phyloP scores from a whole-genome alignment of 345 rosid species.

The Salix brachista region DNA sequence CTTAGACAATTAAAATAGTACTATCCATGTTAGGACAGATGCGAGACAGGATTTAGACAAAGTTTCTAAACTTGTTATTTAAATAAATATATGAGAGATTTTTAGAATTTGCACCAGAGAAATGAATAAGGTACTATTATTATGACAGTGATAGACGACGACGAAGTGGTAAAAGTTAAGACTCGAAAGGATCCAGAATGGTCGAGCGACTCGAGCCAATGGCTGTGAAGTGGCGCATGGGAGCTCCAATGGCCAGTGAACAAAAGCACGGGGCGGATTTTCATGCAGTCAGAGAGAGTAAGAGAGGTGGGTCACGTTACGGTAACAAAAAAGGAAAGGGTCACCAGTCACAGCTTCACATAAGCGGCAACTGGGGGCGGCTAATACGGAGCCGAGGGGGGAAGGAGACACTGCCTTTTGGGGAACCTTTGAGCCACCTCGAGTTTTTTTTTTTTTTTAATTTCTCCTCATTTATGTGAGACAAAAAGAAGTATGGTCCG shows the following conservation, averaged over 20 bases:
- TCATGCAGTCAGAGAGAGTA: not conserved
- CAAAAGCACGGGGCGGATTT: conserved; percentile 32
- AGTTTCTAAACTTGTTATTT: not conserved
- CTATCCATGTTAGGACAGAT: not conserved
- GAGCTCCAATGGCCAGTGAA: conserved; percentile 46
- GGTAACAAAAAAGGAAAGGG: conserved; percentile 27
- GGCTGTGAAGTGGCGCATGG: conserved; percentile 61
- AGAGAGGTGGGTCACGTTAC: not conserved
- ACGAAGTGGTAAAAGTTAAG: conserved; percentile 3
- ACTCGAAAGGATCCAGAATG: not conserved
- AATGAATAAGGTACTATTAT: not conserved
- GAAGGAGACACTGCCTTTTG: conserved; percentile 36
- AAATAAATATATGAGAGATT: conserved; percentile 16
- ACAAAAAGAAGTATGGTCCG: conserved; percentile 11
- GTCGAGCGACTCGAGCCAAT: not conserved
- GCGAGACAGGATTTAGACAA: not conserved
- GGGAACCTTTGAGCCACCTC: conserved; percentile 44
- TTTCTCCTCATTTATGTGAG: not conserved
- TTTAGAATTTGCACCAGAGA: conserved; percentile 7
- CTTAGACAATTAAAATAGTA: too few species aligned
- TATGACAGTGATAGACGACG: not conserved
- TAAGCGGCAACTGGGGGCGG: conserved; percentile 30
- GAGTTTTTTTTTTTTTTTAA: not conserved
- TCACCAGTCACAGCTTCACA: not conserved
- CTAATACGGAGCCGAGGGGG: conserved; percentile 27